phyloP scores from a whole-genome alignment of 2,329 filamentous ascomycete species.

The Lizonia empirigonia region DNA sequence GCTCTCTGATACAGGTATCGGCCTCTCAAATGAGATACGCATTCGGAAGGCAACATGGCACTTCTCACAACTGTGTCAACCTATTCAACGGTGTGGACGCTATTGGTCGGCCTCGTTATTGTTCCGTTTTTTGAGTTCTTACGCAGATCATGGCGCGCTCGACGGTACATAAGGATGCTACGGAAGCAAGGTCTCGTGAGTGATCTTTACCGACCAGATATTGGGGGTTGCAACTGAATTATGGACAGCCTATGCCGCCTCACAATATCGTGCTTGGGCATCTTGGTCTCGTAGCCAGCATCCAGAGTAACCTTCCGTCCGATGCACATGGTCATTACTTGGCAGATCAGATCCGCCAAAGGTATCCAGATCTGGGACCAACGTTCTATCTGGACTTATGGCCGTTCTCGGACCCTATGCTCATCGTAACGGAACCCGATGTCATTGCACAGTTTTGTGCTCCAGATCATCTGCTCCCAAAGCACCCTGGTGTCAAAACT shows the following conservation, averaged over 20 bases:
- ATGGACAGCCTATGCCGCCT: slow-evolving; percentile 15
- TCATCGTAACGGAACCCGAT: slow-evolving; percentile 11
- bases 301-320: neutral
- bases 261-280: slow-evolving; percentile 12
- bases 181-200: slow-evolving; percentile 4
- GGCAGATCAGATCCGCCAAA: slow-evolving; percentile 6
- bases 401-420: slow-evolving; percentile 11
- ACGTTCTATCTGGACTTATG: slow-evolving; percentile 15
- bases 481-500: slow-evolving; percentile 12
- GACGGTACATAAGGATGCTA: neutral
- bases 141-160: neutral
- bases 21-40: neutral
- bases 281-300: slow-evolving; percentile 3
- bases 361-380: slow-evolving; percentile 8
- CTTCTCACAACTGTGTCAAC: neutral
- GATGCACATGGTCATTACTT: slow-evolving; percentile 16
- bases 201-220: neutral
- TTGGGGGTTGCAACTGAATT: neutral
- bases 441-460: slow-evolving; percentile 9
- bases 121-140: neutral
- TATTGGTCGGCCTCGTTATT: neutral
- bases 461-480: slow-evolving; percentile 9
- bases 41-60: neutral
- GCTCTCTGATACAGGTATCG: neutral
- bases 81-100: neutral